Conservation (phyloP, 2,329 filamentous ascomycete species). For the Trichoderma citrinoviride region DNA sequence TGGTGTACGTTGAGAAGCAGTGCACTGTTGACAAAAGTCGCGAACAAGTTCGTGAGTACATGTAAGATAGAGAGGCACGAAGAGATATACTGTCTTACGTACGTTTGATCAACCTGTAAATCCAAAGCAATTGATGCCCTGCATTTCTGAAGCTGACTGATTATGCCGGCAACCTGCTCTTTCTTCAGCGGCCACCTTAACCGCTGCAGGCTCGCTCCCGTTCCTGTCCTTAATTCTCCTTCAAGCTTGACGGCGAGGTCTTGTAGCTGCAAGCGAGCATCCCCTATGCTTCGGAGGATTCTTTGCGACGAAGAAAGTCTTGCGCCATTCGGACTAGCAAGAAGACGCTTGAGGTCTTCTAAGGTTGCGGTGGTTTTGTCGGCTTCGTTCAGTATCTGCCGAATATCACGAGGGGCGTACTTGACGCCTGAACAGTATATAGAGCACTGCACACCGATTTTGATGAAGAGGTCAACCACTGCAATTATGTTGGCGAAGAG, state of each 20-base stretch:
- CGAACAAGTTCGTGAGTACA: too few species aligned
- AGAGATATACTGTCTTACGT: background rate
- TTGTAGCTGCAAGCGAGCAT: background rate
- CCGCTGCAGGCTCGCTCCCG: background rate
- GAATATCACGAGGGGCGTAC: slow-evolving; percentile 2
- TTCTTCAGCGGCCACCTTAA: slow-evolving; percentile 1
- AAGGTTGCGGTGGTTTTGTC: background rate
- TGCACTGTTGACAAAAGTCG: background rate
- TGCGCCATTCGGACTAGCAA: background rate
- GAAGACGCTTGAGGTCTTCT: background rate
- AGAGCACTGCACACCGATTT: slow-evolving; percentile 3
- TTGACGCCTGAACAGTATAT: slow-evolving; percentile 4
- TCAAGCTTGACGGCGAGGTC: background rate
- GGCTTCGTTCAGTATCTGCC: background rate
- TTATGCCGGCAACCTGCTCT: background rate
- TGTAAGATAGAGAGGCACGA: background rate
- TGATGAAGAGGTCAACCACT: slow-evolving; percentile 13
- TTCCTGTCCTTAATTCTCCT: background rate
- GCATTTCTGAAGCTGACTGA: background rate
- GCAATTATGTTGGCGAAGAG: background rate
- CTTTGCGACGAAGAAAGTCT: background rate
- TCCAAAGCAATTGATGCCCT: background rate
- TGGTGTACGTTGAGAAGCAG: slow-evolving; percentile 21
- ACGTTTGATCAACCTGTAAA: background rate
- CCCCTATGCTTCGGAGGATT: background rate